Conservation (phyloP, 176 grass and related monocot genomes). For the Eleusine indica region DNA sequence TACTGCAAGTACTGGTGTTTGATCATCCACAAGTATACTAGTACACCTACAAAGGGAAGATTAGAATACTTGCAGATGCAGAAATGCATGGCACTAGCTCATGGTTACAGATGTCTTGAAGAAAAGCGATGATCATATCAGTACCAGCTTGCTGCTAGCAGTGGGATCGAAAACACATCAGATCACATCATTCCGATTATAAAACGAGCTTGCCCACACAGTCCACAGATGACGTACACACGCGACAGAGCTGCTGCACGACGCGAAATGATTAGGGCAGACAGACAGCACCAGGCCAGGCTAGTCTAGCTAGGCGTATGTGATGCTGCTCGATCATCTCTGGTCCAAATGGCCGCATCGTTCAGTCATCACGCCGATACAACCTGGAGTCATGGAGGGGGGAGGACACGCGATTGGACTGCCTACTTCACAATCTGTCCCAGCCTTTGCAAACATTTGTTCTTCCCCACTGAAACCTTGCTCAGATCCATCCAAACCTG, state of each 20-base stretch:
- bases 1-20: not conserved
- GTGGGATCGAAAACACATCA: constrained; percentile 34
- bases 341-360: not conserved
- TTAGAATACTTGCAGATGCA: not conserved
- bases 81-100: not conserved
- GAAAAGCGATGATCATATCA: not conserved
- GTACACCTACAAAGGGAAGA: not conserved
- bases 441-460: constrained; percentile 26
- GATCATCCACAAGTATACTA: not conserved
- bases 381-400: constrained; percentile 36
- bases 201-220: constrained; percentile 15
- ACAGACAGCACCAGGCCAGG: constrained; percentile 5
- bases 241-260: not conserved
- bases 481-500: not conserved
- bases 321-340: not conserved
- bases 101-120: not conserved
- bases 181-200: not conserved
- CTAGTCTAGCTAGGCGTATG: constrained; percentile 1
- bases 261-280: constrained; percentile 31
- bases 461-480: constrained; percentile 9
- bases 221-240: constrained; percentile 24
- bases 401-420: constrained; percentile 27
- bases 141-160: not conserved
- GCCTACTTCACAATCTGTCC: constrained; percentile 27
- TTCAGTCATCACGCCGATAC: constrained; percentile 11